These are phyloP conservation scores for Fusarium irregulare DNA, from an alignment of 2,329 filamentous ascomycete genomes.

Conservation along the genomic window DNA sequence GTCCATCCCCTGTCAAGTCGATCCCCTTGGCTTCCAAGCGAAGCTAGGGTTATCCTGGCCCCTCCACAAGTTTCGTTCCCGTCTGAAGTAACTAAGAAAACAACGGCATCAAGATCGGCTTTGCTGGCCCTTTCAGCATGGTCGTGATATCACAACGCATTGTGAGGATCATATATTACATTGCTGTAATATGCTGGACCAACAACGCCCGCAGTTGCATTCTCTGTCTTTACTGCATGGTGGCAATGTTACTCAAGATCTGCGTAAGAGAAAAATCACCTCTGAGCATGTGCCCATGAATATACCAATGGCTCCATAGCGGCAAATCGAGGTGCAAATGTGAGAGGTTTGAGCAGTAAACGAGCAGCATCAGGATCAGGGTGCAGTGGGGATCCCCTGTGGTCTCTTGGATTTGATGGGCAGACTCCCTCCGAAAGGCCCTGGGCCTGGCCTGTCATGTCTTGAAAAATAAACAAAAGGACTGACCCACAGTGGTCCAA, in stretches of 20 bases:
- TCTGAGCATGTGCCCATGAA: conserved; percentile 35
- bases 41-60: conserved; percentile 47
- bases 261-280: conserved; percentile 31
- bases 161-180: conserved; percentile 11
- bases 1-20: conserved; percentile 43
- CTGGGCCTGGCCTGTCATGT: conserved; percentile 10
- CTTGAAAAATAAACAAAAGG: conserved; percentile 40
- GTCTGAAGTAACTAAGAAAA: conserved; percentile 40
- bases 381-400: conserved; percentile 39
- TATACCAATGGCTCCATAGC: conserved; percentile 39
- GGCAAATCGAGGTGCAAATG: conserved; percentile 38
- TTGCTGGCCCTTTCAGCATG: conserved; percentile 27
- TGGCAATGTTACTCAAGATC: conserved; percentile 33
- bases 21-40: conserved; percentile 37
- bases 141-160: conserved; percentile 32
- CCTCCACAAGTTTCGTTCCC: conserved; percentile 44
- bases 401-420: conserved; percentile 21
- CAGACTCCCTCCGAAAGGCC: conserved; percentile 36
- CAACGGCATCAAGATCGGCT: conserved; percentile 39
- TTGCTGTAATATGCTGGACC: conserved; percentile 13
- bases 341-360: conserved; percentile 37
- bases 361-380: conserved; percentile 36
- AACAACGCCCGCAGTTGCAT: conserved; percentile 4
- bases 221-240: conserved; percentile 17
- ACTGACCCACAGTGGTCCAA: conserved; percentile 37